Percentiles rank a stretch among this genome's conserved stretches.
These are phyloP conservation scores for Xylaria grammica DNA, from an alignment of 495 filamentous ascomycete species.

Conservation along the genomic window DNA sequence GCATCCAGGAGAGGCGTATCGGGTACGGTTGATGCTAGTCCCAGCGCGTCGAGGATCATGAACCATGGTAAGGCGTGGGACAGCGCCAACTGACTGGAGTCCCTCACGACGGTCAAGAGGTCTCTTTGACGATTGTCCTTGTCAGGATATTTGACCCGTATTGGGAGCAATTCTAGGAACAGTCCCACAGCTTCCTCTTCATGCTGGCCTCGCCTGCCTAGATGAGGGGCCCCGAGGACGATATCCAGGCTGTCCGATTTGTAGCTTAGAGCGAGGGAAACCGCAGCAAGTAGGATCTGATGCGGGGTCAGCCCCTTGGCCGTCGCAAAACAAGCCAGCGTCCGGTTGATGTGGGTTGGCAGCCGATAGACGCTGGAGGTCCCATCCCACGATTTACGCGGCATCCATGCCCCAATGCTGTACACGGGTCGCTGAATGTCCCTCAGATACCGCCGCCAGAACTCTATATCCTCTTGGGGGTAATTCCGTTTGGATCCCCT, in stretches of 20 bases:
- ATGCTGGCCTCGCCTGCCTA: slow-evolving; percentile 33
- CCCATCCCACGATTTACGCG: neutral
- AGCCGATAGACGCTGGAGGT: neutral
- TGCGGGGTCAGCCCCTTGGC: slow-evolving; percentile 29
- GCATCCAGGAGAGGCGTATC: slow-evolving; percentile 35
- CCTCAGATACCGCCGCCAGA: neutral
- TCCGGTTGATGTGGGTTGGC: neutral
- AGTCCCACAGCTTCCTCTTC: slow-evolving; percentile 38
- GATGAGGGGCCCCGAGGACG: slow-evolving; percentile 34
- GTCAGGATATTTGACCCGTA: slow-evolving; percentile 29
- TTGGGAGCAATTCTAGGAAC: slow-evolving; percentile 42
- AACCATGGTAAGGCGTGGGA: slow-evolving; percentile 11
- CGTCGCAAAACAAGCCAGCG: neutral
- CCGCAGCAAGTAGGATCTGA: slow-evolving; percentile 37
- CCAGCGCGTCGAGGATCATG: slow-evolving; percentile 28
- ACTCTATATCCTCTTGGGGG: slow-evolving; percentile 6
- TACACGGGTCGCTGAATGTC: neutral
- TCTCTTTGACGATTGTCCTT: no score
- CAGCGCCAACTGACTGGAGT: slow-evolving; percentile 4
- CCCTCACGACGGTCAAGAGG: neutral
- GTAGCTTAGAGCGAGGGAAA: slow-evolving; percentile 30
- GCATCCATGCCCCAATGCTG: neutral
- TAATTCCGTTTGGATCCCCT: no score
- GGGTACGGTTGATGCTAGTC: slow-evolving; percentile 21
- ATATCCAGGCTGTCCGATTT: slow-evolving; percentile 29